Conservation (phyloP, 2,329 filamentous ascomycete genomes). For the Fonsecaea nubica region DNA sequence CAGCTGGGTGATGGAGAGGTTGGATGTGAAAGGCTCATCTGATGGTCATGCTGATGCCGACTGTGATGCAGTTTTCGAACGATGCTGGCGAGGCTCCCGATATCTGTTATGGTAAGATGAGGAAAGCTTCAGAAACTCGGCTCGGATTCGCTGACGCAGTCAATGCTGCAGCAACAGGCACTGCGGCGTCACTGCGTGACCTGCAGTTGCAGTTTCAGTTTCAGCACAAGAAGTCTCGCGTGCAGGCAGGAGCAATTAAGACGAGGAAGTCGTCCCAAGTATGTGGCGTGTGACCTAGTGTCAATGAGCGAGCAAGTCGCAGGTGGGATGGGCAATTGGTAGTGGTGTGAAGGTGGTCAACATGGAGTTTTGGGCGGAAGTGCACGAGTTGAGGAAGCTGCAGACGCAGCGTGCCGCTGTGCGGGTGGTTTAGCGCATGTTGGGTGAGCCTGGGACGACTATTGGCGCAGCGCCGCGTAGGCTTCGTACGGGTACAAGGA, state of each 20-base stretch:
- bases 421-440: slow-evolving; percentile 1
- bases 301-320: slow-evolving; percentile 1
- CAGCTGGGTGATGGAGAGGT: slow-evolving; percentile 11
- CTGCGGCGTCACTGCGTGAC: neutral
- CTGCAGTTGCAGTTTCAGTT: neutral
- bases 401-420: neutral
- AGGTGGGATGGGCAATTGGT: neutral
- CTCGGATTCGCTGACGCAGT: slow-evolving; percentile 5
- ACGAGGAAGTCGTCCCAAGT: neutral
- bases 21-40: slow-evolving; percentile 28
- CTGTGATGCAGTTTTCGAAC: slow-evolving; percentile 24
- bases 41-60: slow-evolving; percentile 27
- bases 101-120: slow-evolving; percentile 12
- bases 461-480: neutral
- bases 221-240: neutral
- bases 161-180: slow-evolving; percentile 13
- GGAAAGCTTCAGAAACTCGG: slow-evolving; percentile 11
- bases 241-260: slow-evolving; percentile 10
- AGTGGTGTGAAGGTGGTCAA: slow-evolving; percentile 10
- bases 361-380: slow-evolving; percentile 3
- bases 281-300: slow-evolving; percentile 16
- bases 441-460: neutral
- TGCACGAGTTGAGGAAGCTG: slow-evolving; percentile 6
- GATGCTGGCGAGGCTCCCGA: slow-evolving; percentile 25
- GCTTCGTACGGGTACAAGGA: neutral